These are phyloP conservation scores for Cryptococcus sp. DNA, from an alignment of 1,284 basidiomycete genomes.

Conservation along the genomic window DNA sequence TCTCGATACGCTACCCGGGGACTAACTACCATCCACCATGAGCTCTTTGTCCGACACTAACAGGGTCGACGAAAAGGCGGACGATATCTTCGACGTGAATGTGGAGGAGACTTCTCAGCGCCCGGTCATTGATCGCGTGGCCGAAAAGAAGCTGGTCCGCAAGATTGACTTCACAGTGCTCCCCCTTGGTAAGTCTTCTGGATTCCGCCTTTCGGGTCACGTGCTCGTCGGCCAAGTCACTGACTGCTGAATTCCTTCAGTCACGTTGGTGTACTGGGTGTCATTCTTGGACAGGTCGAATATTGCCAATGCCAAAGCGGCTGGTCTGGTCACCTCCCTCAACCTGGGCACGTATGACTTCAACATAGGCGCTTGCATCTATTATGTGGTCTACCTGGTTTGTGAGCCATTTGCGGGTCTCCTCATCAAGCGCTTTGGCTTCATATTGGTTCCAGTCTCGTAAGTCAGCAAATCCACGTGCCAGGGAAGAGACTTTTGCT, in stretches of 20 bases:
- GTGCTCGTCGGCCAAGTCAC: not conserved
- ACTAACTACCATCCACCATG: no score
- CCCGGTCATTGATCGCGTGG: conserved; percentile 14
- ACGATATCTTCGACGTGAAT: not conserved
- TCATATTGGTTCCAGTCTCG: conserved; percentile 22
- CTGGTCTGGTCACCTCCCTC: conserved; percentile 21
- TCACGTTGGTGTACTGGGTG: conserved; percentile 18
- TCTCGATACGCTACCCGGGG: no score
- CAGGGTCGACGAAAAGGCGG: not conserved
- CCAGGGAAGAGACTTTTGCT: not conserved
- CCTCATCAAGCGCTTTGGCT: conserved; percentile 23
- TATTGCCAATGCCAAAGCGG: conserved; percentile 24
- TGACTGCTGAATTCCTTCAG: not conserved
- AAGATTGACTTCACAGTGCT: conserved; percentile 24
- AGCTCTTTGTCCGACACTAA: no score
- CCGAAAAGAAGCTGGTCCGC: conserved; percentile 19
- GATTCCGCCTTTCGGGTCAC: not conserved
- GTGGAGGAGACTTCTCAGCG: conserved; percentile 7
- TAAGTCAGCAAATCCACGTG: conserved; percentile 8
- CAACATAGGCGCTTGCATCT: conserved; percentile 20
- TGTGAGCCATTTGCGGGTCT: conserved; percentile 25
- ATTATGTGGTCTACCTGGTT: conserved; percentile 25
- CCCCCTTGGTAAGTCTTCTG: conserved; percentile 9
- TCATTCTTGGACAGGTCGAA: conserved; percentile 12
- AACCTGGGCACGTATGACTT: conserved; percentile 22